A percentile compares a stretch with the other conserved stretches of the same genome.
These are phyloP conservation scores for Venturia effusa DNA, from an alignment of 2,329 filamentous ascomycete genomes.

Conservation along the genomic window DNA sequence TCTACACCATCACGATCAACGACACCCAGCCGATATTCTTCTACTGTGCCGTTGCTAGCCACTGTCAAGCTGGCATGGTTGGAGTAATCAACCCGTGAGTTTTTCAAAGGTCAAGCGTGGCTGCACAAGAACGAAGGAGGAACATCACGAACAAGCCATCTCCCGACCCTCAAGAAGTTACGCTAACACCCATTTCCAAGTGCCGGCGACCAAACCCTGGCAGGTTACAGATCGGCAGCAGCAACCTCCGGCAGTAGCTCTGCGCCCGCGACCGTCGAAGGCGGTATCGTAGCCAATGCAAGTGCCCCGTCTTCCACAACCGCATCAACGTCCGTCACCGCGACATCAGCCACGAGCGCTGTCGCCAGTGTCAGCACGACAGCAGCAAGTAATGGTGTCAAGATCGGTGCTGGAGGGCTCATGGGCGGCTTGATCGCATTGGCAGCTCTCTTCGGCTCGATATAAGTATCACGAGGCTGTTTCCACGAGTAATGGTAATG, in stretches of 20 bases:
- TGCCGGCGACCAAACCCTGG: background rate
- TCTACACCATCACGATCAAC: slow-evolving; percentile 17
- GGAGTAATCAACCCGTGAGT: slow-evolving; percentile 27
- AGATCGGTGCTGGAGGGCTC: background rate
- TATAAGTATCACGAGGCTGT: background rate
- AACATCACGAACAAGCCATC: background rate
- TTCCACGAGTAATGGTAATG: background rate
- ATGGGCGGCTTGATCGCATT: background rate
- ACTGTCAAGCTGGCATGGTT: slow-evolving; percentile 30
- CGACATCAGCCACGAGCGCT: background rate
- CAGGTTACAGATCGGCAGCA: background rate
- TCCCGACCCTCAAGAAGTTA: background rate
- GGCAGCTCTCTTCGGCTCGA: background rate
- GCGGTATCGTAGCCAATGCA: background rate
- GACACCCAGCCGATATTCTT: slow-evolving; percentile 27
- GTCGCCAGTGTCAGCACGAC: background rate
- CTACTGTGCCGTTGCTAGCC: slow-evolving; percentile 28
- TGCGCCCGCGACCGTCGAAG: background rate
- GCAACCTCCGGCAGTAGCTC: background rate
- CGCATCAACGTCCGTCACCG: background rate
- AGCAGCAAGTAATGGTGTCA: background rate
- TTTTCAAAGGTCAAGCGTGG: too few species aligned
- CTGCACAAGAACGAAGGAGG: background rate
- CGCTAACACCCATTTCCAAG: background rate
- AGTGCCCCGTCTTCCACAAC: background rate